Evolutionary conservation across 768 basidiomycete genomes (phyloP).

Genomic region (Rhodocollybia butyracea): DNA sequence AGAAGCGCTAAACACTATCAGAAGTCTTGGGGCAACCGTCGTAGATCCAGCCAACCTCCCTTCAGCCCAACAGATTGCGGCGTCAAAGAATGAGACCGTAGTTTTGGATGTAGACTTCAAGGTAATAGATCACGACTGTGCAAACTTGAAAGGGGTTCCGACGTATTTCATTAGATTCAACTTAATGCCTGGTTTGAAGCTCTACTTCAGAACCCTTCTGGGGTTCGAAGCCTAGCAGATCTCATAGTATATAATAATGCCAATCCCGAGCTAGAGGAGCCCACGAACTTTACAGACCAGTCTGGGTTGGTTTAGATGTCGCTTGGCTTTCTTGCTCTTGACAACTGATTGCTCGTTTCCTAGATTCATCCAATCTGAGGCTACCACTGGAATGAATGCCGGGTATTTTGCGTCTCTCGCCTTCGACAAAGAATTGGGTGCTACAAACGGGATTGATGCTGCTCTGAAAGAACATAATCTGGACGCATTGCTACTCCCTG

Average conservation of each 20-base stretch:
- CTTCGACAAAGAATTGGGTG: slow-evolving; percentile 43
- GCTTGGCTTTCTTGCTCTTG: background rate
- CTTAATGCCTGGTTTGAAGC: slow-evolving; percentile 45
- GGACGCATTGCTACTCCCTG: slow-evolving; percentile 52
- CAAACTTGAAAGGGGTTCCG: background rate
- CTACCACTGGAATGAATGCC: slow-evolving; percentile 38
- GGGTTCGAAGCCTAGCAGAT: slow-evolving; percentile 52
- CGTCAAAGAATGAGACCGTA: slow-evolving; percentile 49
- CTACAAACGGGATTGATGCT: slow-evolving; percentile 51
- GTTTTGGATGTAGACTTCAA: slow-evolving; percentile 61
- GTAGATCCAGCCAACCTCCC: slow-evolving; percentile 62
- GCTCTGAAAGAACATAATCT: slow-evolving; percentile 41
- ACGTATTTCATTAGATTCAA: slow-evolving; percentile 38
- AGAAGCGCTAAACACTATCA: slow-evolving; percentile 32
- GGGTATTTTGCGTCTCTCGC: slow-evolving; percentile 42
- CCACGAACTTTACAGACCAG: slow-evolving; percentile 34
- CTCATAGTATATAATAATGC: slow-evolving; percentile 55
- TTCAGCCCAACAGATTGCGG: slow-evolving; percentile 45
- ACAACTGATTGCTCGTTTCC: background rate
- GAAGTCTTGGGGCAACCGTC: slow-evolving; percentile 44
- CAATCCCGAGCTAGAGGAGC: slow-evolving; percentile 48
- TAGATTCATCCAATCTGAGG: slow-evolving; percentile 36
- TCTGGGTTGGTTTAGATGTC: slow-evolving; percentile 23
- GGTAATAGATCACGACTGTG: slow-evolving; percentile 26
- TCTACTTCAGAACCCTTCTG: slow-evolving; percentile 51